These are phyloP conservation scores for Acanthamoeba healyi DNA, from an alignment of 208 protist species.

Conservation along the genomic window DNA sequence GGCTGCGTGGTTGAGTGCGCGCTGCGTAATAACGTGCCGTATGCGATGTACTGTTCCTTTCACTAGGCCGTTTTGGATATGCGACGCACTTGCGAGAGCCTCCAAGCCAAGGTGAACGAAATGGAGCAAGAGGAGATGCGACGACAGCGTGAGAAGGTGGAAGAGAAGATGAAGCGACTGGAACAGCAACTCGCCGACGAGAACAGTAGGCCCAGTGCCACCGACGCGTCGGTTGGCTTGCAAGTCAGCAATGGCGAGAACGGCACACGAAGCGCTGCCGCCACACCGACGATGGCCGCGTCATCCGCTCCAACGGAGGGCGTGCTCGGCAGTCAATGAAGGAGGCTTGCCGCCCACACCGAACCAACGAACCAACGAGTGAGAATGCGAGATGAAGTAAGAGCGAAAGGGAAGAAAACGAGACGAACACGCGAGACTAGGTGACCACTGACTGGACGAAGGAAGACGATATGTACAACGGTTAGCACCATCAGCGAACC, in stretches of 20 bases:
- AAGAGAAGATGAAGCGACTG: not conserved
- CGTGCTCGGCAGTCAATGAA: too few species aligned
- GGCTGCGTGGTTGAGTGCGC: not conserved
- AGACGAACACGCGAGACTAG: not conserved
- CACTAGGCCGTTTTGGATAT: not conserved
- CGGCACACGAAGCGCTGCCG: too few species aligned
- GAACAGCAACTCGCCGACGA: not conserved
- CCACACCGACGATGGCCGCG: too few species aligned
- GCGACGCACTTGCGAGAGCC: not conserved
- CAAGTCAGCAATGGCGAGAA: not conserved
- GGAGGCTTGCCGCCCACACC: too few species aligned
- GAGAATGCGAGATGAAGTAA: not conserved
- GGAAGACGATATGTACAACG: too few species aligned
- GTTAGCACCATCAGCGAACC: too few species aligned
- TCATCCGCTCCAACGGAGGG: too few species aligned
- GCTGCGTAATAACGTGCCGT: not conserved
- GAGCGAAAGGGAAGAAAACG: not conserved
- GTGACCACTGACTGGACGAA: not conserved
- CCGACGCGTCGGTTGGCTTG: not conserved
- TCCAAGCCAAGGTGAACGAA: not conserved
- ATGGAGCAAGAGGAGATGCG: not conserved
- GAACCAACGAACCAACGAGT: not conserved
- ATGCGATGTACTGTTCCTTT: not conserved
- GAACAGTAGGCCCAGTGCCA: not conserved
- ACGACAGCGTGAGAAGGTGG: not conserved